phyloP scores from a whole-genome alignment of 2,329 filamentous ascomycete genomes.

The Cryphonectria parasitica region DNA sequence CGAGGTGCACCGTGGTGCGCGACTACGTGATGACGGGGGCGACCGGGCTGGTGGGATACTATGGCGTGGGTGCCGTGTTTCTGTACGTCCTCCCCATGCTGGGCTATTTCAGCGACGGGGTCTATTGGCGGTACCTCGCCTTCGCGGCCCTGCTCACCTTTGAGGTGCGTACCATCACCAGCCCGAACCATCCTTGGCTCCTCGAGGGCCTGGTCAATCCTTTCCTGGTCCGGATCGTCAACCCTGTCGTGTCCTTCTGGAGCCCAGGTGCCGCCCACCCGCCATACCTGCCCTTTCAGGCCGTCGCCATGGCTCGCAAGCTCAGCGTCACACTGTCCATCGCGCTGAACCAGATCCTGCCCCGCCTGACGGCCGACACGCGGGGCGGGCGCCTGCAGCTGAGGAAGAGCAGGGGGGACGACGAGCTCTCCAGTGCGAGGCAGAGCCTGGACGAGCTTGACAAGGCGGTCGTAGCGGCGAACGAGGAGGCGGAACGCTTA shows the following conservation, averaged over 20 bases:
- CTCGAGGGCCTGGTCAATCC: conserved; percentile 50
- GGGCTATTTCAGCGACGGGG: conserved; percentile 70
- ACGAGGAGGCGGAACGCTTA: conserved; percentile 71
- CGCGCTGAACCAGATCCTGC: conserved; percentile 79
- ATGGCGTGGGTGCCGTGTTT: conserved; percentile 58
- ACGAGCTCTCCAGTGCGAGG: conserved; percentile 53
- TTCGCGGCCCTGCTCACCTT: conserved; percentile 57
- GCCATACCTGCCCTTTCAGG: conserved; percentile 83
- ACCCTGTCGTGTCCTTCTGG: conserved; percentile 42
- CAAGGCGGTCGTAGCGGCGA: conserved; percentile 59
- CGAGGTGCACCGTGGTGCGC: conserved; percentile 66
- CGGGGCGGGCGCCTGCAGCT: conserved; percentile 37
- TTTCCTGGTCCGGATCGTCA: conserved; percentile 40
- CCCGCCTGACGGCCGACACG: conserved; percentile 57
- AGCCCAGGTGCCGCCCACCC: conserved; percentile 48
- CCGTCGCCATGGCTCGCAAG: conserved; percentile 75
- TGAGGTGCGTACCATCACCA: conserved; percentile 60
- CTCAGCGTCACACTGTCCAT: conserved; percentile 79
- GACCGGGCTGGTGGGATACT: conserved; percentile 63
- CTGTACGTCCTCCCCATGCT: conserved; percentile 66
- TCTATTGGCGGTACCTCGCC: conserved; percentile 67
- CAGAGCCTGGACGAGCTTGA: conserved; percentile 72
- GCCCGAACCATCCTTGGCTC: conserved; percentile 54
- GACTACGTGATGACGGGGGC: conserved; percentile 74
- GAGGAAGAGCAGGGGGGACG: conserved; percentile 37